These are phyloP conservation scores for Lithospermum erythrorhizon DNA, from an alignment of 257 asterid genomes.

Conservation along the genomic window DNA sequence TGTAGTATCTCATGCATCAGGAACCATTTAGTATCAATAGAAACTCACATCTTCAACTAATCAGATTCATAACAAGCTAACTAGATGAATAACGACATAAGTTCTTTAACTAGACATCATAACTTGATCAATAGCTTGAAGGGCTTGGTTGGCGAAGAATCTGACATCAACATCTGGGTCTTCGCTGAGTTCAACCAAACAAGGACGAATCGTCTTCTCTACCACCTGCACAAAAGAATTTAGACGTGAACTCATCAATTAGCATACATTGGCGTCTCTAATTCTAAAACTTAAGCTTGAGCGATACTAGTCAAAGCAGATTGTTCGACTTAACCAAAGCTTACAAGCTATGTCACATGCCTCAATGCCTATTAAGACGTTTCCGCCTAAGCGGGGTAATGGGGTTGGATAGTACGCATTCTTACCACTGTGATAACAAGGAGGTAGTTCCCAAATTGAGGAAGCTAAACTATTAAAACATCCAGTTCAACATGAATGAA, in stretches of 20 bases:
- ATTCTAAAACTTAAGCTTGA: no score
- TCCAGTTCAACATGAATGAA: no score
- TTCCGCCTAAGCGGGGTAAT: no score
- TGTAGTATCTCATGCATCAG: background rate
- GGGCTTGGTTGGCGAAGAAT: slow-evolving; percentile 72
- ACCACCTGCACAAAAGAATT: slow-evolving; percentile 45
- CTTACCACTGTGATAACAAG: no score
- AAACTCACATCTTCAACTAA: background rate
- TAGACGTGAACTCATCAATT: background rate
- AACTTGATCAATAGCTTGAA: slow-evolving; percentile 57
- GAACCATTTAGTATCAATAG: background rate
- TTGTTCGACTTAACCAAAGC: background rate
- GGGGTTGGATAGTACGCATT: no score
- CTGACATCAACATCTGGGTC: slow-evolving; percentile 95
- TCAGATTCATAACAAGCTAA: background rate
- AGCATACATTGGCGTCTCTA: no score
- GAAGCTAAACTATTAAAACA: no score
- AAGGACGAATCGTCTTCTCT: slow-evolving; percentile 65
- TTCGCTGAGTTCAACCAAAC: slow-evolving; percentile 73
- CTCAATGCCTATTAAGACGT: no score
- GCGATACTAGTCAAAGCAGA: background rate
- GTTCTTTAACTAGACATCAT: slow-evolving; percentile 49
- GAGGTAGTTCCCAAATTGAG: no score
- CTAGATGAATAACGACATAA: background rate
- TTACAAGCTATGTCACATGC: no score